Percentiles rank a stretch among this genome's conserved stretches.
phyloP scores from a whole-genome alignment of 2,329 filamentous ascomycete species.

The Cytospora piceicola region DNA sequence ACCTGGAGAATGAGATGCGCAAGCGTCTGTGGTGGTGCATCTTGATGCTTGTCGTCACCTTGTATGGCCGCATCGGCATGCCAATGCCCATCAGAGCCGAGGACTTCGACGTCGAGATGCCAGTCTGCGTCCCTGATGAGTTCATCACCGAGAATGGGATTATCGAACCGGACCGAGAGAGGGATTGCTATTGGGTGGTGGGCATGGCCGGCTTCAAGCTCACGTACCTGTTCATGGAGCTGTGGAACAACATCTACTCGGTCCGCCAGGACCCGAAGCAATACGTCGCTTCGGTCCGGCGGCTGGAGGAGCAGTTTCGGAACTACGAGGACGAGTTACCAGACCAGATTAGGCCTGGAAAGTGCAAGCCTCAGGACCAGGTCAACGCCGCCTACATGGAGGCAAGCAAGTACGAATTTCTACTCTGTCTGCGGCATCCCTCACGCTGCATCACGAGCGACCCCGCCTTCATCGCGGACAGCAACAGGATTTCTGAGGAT shows the following conservation, averaged over 20 bases:
- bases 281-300: constrained; percentile 66
- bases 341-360: constrained; percentile 56
- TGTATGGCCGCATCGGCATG: constrained; percentile 75
- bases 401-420: constrained; percentile 59
- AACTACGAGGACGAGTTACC: constrained; percentile 69
- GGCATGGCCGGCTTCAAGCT: constrained; percentile 69
- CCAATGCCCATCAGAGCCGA: constrained; percentile 75
- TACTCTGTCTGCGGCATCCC: constrained; percentile 64
- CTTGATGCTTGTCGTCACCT: constrained; percentile 66
- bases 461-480: constrained; percentile 60
- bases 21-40: constrained; percentile 80
- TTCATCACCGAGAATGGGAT: constrained; percentile 67
- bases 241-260: constrained; percentile 78
- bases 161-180: constrained; percentile 52
- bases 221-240: constrained; percentile 69
- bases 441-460: constrained; percentile 62
- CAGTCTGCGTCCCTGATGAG: constrained; percentile 72
- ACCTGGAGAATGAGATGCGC: constrained; percentile 73
- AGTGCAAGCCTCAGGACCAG: constrained; percentile 46
- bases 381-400: constrained; percentile 60
- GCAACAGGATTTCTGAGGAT: constrained; percentile 68
- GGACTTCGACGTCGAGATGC: constrained; percentile 80
- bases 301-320: constrained; percentile 66
- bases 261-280: constrained; percentile 64
- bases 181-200: constrained; percentile 69